These are phyloP conservation scores for Paramecium pentaurelia DNA, from an alignment of 73 alveolate genomes.

Conservation along the genomic window DNA sequence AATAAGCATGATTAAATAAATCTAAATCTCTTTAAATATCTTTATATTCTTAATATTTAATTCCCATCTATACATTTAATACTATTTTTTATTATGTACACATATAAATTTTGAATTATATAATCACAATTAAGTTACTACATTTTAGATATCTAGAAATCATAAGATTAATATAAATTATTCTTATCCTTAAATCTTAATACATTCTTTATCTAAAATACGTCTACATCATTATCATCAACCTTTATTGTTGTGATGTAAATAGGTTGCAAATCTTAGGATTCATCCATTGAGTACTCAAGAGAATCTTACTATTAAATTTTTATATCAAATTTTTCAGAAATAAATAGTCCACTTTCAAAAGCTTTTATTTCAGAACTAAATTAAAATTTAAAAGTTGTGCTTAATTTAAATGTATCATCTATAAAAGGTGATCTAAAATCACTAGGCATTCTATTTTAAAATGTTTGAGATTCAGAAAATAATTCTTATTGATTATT, in stretches of 20 bases:
- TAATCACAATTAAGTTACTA: background rate
- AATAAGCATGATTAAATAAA: background rate
- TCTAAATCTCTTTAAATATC: background rate
- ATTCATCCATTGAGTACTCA: conserved; percentile 4
- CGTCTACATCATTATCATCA: background rate
- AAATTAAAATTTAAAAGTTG: background rate
- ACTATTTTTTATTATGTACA: background rate
- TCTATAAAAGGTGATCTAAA: background rate
- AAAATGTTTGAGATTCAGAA: background rate
- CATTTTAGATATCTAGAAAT: background rate
- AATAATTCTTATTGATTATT: background rate
- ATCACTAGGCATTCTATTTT: background rate
- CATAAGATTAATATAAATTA: background rate
- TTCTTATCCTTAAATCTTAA: background rate
- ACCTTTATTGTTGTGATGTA: background rate
- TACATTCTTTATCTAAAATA: background rate
- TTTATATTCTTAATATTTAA: background rate
- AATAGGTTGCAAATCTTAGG: background rate
- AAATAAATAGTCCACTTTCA: background rate
- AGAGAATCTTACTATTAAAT: background rate
- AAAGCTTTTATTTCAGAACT: background rate
- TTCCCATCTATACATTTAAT: background rate
- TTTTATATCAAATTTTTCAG: background rate
- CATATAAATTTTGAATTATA: background rate
- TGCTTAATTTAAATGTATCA: background rate